phyloP scores from a whole-genome alignment of 2,329 filamentous ascomycete genomes.

The Aspergillus fumigatus region DNA sequence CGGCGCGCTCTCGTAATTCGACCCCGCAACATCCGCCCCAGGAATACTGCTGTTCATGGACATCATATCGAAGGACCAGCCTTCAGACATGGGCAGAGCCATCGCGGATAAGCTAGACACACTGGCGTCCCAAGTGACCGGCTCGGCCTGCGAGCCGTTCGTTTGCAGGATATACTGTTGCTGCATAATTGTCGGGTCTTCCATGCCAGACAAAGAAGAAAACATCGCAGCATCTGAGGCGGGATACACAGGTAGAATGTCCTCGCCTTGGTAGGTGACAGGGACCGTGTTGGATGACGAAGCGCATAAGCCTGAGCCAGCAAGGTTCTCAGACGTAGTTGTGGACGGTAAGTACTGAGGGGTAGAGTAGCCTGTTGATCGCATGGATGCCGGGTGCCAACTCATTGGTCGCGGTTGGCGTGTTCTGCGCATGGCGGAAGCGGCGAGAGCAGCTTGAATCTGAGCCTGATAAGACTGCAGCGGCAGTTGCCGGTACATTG shows the following conservation, averaged over 20 bases:
- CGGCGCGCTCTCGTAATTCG: conserved; percentile 31
- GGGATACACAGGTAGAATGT: conserved; percentile 20
- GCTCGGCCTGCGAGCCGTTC: conserved; percentile 23
- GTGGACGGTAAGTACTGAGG: conserved; percentile 17
- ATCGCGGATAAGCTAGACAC: conserved; percentile 16
- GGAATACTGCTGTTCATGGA: conserved; percentile 30
- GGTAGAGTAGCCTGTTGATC: conserved; percentile 26
- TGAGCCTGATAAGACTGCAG: conserved; percentile 35
- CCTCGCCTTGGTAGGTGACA: conserved; percentile 14
- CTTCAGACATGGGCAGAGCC: conserved; percentile 23
- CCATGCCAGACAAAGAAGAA: conserved; percentile 18
- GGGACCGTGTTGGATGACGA: conserved; percentile 16
- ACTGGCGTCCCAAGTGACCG: conserved; percentile 22
- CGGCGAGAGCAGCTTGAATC: conserved; percentile 42
- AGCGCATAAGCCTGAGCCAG: conserved; percentile 15
- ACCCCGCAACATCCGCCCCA: conserved; percentile 25
- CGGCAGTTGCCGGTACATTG: conserved; percentile 36
- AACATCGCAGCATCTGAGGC: conserved; percentile 16
- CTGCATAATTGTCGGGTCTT: conserved; percentile 17
- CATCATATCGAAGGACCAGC: conserved; percentile 31
- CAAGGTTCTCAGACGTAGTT: conserved; percentile 14
- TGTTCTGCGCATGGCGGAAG: conserved; percentile 29
- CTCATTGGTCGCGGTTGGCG: conserved; percentile 59
- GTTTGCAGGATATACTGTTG: conserved; percentile 20
- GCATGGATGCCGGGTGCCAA: conserved; percentile 65